Evolutionary conservation across 495 filamentous ascomycete species (phyloP), one percentile per base, ranked within the genome.

Genomic region (Trichoderma gamsii): DNA sequence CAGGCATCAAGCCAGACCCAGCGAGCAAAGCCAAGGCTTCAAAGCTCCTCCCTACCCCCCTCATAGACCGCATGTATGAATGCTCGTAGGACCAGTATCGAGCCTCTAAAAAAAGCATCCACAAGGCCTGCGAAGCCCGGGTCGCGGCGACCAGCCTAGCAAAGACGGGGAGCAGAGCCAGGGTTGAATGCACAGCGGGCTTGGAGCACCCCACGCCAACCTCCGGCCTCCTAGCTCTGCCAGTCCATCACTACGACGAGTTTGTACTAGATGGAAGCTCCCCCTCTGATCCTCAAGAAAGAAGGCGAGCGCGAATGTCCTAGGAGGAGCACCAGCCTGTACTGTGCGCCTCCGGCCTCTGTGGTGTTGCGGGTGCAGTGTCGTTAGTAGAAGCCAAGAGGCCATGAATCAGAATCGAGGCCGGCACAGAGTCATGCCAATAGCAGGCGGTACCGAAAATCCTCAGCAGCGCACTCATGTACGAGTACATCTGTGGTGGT

Each of bases 191-290:
- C 56, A 38, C 35, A 61, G 27, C 56, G 56, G 49, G 56, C 27
- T 61, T 61, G 56, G 56, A 56, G 56, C 56, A 61, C 56, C 56
- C 56, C 56, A 61, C 56, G 56, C 56, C 56, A 61, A 32, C 56
- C 56, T 61, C 56, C 27, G 23, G 23, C 16, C 23, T 61, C 56
- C 23, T 61, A 61, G 56, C 56, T 61, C 56, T 61, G 21, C 18
- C 49, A 52, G 49, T 16, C 35, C 35, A 38, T 6, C 35, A 38
- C 35, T 38, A 38, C 35, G 4, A 38, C 35, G 8, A 9, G 35
- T 38, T 3, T 38, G 35, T 38, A 38, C 35, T 38, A 52, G 27
- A 61, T 61, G 56, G 51, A 56, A n/a, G 56, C 56, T 61, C 56
- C 56, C n/a, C 44, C n/a, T 61, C 56, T 61, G 27, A 61, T 27